A percentile compares a stretch with the other conserved stretches of the same genome.
phyloP scores from a whole-genome alignment of 768 basidiomycete genomes.

The Boletus subcaerulescens region DNA sequence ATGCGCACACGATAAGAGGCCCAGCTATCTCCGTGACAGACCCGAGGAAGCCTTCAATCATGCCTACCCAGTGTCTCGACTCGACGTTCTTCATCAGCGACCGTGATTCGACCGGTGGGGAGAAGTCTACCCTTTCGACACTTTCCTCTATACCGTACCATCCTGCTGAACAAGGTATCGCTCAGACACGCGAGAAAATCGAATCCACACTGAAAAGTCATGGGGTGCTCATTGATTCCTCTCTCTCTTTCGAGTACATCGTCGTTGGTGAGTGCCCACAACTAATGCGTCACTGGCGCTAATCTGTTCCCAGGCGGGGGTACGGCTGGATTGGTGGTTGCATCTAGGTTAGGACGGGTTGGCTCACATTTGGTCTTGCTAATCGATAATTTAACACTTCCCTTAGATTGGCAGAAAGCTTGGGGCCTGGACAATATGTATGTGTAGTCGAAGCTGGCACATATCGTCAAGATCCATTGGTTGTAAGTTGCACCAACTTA shows the following conservation, averaged over 20 bases:
- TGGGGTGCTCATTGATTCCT: neutral
- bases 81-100: neutral
- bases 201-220: neutral
- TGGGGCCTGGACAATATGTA: conserved; percentile 12
- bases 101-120: neutral
- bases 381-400: neutral
- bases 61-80: neutral
- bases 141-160: neutral
- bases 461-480: conserved; percentile 6
- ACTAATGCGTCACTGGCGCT: neutral
- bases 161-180: neutral
- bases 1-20: neutral
- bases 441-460: conserved; percentile 19
- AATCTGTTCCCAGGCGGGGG: conserved; percentile 11
- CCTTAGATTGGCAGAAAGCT: conserved; percentile 11
- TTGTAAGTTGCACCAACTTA: conserved; percentile 6
- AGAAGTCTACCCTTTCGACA: neutral
- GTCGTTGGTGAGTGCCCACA: conserved; percentile 6
- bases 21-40: neutral
- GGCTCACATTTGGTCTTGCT: neutral
- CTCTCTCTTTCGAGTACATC: conserved; percentile 8
- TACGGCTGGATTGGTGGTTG: conserved; percentile 15
- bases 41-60: neutral
- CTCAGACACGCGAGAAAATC: neutral
- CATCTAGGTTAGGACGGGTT: conserved; percentile 6